Evolutionary conservation across 495 filamentous ascomycete species (phyloP).

Genomic region (Trichoderma gamsii): DNA sequence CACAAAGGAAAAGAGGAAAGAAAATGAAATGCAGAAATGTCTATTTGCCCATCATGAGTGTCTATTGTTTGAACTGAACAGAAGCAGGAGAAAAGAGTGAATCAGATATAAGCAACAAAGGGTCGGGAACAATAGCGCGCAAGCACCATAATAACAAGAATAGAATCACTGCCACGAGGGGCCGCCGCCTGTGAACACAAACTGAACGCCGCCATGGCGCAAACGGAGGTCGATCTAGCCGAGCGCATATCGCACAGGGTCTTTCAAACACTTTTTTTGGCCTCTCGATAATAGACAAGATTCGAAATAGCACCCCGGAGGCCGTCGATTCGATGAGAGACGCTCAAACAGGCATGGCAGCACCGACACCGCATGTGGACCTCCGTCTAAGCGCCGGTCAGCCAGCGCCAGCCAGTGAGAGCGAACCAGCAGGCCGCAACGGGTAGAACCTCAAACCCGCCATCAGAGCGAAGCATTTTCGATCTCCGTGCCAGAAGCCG

Average conservation of each 20-base stretch:
- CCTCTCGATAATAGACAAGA: background rate
- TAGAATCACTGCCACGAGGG: background rate
- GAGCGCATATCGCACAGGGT: background rate
- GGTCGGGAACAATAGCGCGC: background rate
- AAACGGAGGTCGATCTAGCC: background rate
- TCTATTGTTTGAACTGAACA: background rate
- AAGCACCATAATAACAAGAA: background rate
- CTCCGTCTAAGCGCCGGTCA: background rate
- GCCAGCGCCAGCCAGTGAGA: constrained; percentile 1
- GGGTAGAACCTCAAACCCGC: background rate
- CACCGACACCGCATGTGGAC: background rate
- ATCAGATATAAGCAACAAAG: background rate
- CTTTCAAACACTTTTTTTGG: background rate
- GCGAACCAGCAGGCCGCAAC: background rate
- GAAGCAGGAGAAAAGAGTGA: background rate
- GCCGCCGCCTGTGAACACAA: background rate
- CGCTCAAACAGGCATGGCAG: background rate
- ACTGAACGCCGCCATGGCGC: background rate
- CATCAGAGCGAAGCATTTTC: background rate
- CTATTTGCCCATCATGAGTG: background rate
- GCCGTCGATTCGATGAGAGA: constrained; percentile 8
- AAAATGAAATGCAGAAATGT: background rate
- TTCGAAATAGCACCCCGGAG: constrained; percentile 1
- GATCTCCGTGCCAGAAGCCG: too few species aligned
- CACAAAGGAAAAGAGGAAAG: background rate